Percentiles rank a stretch among this genome's conserved stretches.
phyloP scores from a whole-genome alignment of 129 eudicot genomes.

The Arctium minus region DNA sequence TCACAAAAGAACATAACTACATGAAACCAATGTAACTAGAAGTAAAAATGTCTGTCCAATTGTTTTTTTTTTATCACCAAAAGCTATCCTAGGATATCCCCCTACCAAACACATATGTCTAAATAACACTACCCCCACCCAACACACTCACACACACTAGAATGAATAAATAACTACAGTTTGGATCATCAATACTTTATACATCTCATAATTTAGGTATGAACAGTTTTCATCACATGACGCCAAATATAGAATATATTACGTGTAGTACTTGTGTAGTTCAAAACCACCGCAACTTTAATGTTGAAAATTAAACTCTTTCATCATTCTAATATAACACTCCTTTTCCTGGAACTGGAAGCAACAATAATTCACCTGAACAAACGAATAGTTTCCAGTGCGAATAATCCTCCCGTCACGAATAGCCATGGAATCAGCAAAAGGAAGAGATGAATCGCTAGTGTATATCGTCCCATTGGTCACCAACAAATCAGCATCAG shows the following conservation, averaged over 20 bases:
- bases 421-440: constrained; percentile 86
- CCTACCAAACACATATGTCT: background rate
- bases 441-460: constrained; percentile 53
- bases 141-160: too few species aligned
- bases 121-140: too few species aligned
- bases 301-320: background rate
- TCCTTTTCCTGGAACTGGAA: background rate
- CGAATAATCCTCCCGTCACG: constrained; percentile 54
- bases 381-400: constrained; percentile 59
- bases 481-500: constrained; percentile 58
- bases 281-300: background rate
- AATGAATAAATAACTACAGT: too few species aligned
- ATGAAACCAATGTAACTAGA: background rate
- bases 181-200: too few species aligned
- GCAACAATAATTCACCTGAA: constrained; percentile 36
- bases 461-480: constrained; percentile 75
- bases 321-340: background rate
- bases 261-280: background rate
- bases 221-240: background rate
- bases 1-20: background rate
- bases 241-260: background rate
- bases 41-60: background rate
- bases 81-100: background rate
- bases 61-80: background rate
- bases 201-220: background rate